phyloP scores from a whole-genome alignment of 768 basidiomycete species.

The Macrolepiota dolichaula region DNA sequence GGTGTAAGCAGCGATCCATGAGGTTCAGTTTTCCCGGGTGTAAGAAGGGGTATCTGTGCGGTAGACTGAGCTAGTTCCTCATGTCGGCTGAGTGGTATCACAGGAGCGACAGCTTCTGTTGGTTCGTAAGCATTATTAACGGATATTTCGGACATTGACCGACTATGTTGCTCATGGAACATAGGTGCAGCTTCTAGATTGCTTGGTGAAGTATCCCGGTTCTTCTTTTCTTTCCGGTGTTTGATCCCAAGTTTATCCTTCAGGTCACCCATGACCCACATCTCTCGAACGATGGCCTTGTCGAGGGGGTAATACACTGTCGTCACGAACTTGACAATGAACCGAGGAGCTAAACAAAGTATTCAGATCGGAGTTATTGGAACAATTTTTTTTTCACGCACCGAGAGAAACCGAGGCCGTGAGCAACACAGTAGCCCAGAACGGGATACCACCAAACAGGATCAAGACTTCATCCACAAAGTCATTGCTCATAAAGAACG shows the following conservation, averaged over 20 bases:
- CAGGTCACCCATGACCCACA: conserved; percentile 81
- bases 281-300: conserved; percentile 89
- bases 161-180: conserved; percentile 59
- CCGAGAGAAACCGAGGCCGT: conserved; percentile 70
- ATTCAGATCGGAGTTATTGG: background rate
- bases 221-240: conserved; percentile 55
- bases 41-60: conserved; percentile 19
- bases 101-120: conserved; percentile 38
- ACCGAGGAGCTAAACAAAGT: conserved; percentile 63
- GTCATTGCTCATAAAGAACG: conserved; percentile 67
- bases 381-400: conserved; percentile 24
- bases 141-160: conserved; percentile 64
- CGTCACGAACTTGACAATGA: conserved; percentile 69
- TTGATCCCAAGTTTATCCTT: conserved; percentile 77
- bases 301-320: conserved; percentile 78
- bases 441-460: conserved; percentile 74
- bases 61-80: conserved; percentile 24
- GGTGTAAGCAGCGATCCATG: conserved; percentile 25
- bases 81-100: conserved; percentile 33
- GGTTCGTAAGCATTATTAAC: conserved; percentile 47
- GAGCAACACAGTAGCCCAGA: conserved; percentile 80
- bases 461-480: conserved; percentile 72
- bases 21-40: conserved; percentile 12
- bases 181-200: conserved; percentile 69
- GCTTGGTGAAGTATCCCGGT: conserved; percentile 20